phyloP scores from a whole-genome alignment of 2,329 filamentous ascomycete genomes.

The Ophiostoma ips region DNA sequence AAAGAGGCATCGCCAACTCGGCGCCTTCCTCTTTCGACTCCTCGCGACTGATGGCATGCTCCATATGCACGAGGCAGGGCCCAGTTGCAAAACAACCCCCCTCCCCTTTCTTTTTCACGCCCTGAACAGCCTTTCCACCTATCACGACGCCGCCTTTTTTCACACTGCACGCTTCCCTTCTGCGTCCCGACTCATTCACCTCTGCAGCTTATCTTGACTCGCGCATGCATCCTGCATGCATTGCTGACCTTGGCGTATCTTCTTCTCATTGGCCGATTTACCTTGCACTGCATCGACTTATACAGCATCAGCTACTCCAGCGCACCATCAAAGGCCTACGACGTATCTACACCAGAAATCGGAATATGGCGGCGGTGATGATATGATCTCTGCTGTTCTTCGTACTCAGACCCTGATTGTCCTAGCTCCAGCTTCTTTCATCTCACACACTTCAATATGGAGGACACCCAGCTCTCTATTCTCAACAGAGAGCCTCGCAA shows the following conservation, averaged over 20 bases:
- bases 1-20: neutral
- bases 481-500: conserved; percentile 29
- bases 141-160: neutral
- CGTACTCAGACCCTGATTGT: neutral
- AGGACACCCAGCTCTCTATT: conserved; percentile 24
- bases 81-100: neutral
- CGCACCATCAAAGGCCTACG: neutral
- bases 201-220: neutral
- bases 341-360: neutral
- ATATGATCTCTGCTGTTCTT: neutral
- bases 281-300: neutral
- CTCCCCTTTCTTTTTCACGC: neutral
- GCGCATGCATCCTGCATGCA: neutral
- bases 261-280: neutral
- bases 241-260: neutral
- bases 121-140: neutral
- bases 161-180: neutral
- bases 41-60: neutral
- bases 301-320: neutral
- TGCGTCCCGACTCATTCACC: neutral
- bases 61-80: neutral
- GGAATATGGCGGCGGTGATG: neutral
- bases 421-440: neutral
- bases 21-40: neutral
- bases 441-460: neutral